Evolutionary conservation across 805 yeast species (phyloP).

Genomic region (Candida ovalis): DNA sequence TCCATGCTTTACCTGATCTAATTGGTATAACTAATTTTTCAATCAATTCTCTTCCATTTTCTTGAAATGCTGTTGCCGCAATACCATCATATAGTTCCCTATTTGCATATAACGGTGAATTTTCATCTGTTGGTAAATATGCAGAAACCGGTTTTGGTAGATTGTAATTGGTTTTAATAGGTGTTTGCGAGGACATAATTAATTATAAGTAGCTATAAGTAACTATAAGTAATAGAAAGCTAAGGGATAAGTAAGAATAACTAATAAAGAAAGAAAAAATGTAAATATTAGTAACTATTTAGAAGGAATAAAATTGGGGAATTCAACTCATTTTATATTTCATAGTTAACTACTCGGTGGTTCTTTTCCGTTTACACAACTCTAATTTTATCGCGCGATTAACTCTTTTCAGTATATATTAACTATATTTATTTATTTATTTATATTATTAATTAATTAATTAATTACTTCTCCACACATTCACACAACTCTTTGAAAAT

Average conservation of each 20-base stretch:
- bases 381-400: no score
- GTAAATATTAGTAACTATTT: no score
- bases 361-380: background rate
- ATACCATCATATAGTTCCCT: conserved; percentile 42
- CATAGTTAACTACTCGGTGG: background rate
- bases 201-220: background rate
- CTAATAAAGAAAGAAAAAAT: background rate
- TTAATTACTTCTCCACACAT: conserved; percentile 21
- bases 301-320: no score
- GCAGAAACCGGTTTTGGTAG: conserved; percentile 48
- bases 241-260: background rate
- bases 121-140: conserved; percentile 48
- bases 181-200: conserved; percentile 20
- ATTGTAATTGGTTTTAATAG: conserved; percentile 19
- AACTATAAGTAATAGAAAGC: background rate
- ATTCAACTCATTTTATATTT: background rate
- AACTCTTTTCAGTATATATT: no score
- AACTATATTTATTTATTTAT: no score
- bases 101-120: conserved; percentile 50
- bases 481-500: conserved; percentile 19
- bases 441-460: no score
- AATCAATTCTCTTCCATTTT: conserved; percentile 39
- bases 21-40: conserved; percentile 45
- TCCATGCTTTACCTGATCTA: conserved; percentile 58
- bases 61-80: conserved; percentile 31